phyloP scores from a whole-genome alignment of 2,329 filamentous ascomycete genomes.

The Teratosphaeria pseudoeucalypti region DNA sequence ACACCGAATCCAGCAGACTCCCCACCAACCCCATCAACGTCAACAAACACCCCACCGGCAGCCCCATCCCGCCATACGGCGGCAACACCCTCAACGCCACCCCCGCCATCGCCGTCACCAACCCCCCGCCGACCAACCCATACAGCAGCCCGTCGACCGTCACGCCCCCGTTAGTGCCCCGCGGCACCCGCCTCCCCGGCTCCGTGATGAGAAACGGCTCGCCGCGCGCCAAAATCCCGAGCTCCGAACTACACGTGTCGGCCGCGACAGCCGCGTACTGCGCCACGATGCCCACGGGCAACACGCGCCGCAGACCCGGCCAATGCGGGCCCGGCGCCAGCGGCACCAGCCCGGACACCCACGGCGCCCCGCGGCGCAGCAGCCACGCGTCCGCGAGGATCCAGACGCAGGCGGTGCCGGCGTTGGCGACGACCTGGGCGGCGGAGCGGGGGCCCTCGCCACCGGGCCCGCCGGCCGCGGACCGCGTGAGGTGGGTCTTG shows the following conservation, averaged over 20 bases:
- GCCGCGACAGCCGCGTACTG: conserved; percentile 80
- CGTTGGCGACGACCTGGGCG: conserved; percentile 86
- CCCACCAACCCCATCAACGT: conserved; percentile 66
- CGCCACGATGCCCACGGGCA: conserved; percentile 40
- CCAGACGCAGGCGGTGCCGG: conserved; percentile 61
- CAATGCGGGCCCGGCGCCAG: conserved; percentile 30
- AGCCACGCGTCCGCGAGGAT: conserved; percentile 42
- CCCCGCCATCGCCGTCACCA: conserved; percentile 57
- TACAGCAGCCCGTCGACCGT: conserved; percentile 56
- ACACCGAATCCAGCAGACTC: conserved; percentile 74
- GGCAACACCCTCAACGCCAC: conserved; percentile 23
- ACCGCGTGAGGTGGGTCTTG: conserved; percentile 72
- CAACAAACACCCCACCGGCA: conserved; percentile 29
- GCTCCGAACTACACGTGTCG: conserved; percentile 90
- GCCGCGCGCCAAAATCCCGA: conserved; percentile 74
- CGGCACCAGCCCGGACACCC: conserved; percentile 21
- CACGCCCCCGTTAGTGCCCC: conserved; percentile 88
- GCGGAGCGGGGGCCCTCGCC: conserved; percentile 77
- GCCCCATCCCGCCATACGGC: conserved; percentile 11
- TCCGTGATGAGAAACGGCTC: conserved; percentile 80
- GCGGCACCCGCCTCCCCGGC: conserved; percentile 66
- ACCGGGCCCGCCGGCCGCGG: conserved; percentile 59
- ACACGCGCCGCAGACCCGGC: conserved; percentile 16
- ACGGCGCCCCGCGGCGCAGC: conserved; percentile 22
- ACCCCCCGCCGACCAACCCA: conserved; percentile 31